Evolutionary conservation across 768 basidiomycete species (phyloP).

Genomic region (Suillus alpinus): DNA sequence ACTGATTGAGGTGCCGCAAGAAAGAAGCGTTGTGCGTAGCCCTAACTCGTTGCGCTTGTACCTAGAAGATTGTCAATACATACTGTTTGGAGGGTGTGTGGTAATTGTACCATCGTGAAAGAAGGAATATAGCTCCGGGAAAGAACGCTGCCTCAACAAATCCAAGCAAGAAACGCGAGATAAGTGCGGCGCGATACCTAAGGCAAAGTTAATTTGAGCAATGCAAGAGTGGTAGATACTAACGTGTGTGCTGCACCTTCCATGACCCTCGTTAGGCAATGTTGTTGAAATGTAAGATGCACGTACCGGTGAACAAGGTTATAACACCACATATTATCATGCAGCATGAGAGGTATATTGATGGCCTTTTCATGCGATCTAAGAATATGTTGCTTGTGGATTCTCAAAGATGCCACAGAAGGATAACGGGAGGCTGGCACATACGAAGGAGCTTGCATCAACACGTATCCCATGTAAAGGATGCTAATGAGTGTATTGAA

Average conservation of each 20-base stretch:
- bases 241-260: conserved; percentile 36
- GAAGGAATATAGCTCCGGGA: conserved; percentile 63
- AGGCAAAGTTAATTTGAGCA: background rate
- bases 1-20: conserved; percentile 68
- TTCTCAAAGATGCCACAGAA: background rate
- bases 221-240: background rate
- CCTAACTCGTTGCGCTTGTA: conserved; percentile 72
- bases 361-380: conserved; percentile 62
- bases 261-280: background rate
- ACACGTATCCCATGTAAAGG: conserved; percentile 65
- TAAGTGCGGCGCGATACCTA: conserved; percentile 57
- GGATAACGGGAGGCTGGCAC: conserved; percentile 22
- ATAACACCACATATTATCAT: conserved; percentile 72
- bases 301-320: conserved; percentile 48
- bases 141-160: conserved; percentile 70
- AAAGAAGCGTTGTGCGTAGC: conserved; percentile 60
- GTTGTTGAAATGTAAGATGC: conserved; percentile 1
- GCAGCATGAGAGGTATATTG: conserved; percentile 58
- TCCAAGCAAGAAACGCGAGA: conserved; percentile 73
- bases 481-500: conserved; percentile 68
- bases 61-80: conserved; percentile 2
- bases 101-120: conserved; percentile 55
- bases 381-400: conserved; percentile 62
- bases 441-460: conserved; percentile 75
- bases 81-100: background rate